Conservation (phyloP, 371 early-diverging fungal species). For the Mucor racemosus region DNA sequence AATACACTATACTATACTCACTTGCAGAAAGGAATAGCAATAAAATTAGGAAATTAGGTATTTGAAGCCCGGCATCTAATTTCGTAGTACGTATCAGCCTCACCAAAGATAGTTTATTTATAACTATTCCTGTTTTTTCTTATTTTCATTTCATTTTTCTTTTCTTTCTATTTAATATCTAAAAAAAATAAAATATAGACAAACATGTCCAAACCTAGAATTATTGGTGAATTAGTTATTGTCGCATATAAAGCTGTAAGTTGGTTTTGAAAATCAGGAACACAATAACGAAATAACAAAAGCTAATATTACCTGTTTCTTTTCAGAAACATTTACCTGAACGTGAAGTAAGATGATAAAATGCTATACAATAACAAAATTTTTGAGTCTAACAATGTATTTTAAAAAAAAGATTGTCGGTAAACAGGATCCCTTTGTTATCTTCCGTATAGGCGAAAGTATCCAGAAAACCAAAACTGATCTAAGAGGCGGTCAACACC, state of each 20-base stretch:
- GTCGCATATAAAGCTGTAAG: slow-evolving; percentile 56
- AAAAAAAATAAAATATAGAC: not conserved
- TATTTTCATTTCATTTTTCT: slow-evolving; percentile 13
- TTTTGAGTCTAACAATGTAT: too few species aligned
- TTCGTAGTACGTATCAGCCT: slow-evolving; percentile 13
- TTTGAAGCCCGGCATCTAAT: slow-evolving; percentile 3
- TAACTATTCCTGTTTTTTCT: not conserved
- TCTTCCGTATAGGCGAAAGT: slow-evolving; percentile 47
- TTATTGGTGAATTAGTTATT: slow-evolving; percentile 51
- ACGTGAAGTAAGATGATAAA: slow-evolving; percentile 39
- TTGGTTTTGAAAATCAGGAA: not conserved
- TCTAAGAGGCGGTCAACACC: slow-evolving; percentile 54
- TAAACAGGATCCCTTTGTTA: slow-evolving; percentile 56
- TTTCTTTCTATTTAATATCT: slow-evolving; percentile 8
- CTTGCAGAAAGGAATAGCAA: not conserved
- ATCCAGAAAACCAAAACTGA: slow-evolving; percentile 49
- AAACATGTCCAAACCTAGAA: slow-evolving; percentile 33
- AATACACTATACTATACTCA: not conserved
- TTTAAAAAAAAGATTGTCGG: slow-evolving; percentile 37
- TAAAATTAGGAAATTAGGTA: not conserved
- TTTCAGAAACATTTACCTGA: slow-evolving; percentile 52
- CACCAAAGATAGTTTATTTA: slow-evolving; percentile 2
- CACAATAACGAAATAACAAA: not conserved
- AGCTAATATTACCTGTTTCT: not conserved
- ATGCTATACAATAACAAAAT: too few species aligned